Percentiles rank a stretch among this genome's conserved stretches.
Evolutionary conservation across 306 rosid genomes (phyloP).

Genomic region (Castanea mollissima): DNA sequence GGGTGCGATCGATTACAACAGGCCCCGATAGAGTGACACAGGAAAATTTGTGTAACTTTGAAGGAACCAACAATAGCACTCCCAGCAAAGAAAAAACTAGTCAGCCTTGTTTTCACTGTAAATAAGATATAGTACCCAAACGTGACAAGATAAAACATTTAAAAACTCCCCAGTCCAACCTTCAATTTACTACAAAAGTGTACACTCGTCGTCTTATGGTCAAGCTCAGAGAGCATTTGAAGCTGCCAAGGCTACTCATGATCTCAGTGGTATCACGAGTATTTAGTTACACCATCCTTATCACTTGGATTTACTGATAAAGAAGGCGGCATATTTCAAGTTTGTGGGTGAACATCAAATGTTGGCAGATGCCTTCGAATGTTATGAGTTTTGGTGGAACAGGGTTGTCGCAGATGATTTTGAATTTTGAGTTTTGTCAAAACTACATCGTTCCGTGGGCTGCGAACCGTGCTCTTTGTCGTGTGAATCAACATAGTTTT

Average conservation of each 20-base stretch:
- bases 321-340: conserved; percentile 87
- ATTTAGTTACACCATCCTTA: conserved; percentile 60
- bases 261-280: conserved; percentile 66
- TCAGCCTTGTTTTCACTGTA: background rate
- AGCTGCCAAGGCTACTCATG: conserved; percentile 83
- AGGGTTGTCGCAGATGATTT: no score
- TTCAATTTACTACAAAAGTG: background rate
- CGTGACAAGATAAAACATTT: background rate
- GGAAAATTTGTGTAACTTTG: background rate
- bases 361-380: conserved; percentile 60
- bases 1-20: no score
- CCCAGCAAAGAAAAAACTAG: background rate
- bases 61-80: background rate
- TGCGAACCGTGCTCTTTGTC: no score
- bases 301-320: conserved; percentile 77
- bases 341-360: conserved; percentile 87
- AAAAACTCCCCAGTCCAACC: background rate
- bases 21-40: no score
- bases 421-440: no score
- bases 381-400: no score
- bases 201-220: conserved; percentile 33
- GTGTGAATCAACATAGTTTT: no score
- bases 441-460: no score
- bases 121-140: background rate
- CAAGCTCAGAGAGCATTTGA: conserved; percentile 80